Evolutionary conservation across 1,139 yeast species (phyloP).

Genomic region (Taphrina communis): DNA sequence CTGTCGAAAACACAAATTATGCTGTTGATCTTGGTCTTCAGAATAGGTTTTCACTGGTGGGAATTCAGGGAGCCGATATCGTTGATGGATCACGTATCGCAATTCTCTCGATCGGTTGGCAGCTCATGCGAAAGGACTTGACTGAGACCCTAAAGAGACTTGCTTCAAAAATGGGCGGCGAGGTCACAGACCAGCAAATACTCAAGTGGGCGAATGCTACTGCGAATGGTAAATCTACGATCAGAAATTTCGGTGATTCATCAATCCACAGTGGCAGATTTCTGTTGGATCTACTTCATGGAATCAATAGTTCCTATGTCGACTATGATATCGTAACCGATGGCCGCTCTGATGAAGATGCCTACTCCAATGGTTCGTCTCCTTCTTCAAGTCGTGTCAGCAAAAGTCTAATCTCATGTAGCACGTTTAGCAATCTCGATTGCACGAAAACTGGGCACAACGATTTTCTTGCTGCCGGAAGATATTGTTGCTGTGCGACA

Average conservation of each 20-base stretch:
- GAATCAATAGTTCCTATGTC: slow-evolving; percentile 95
- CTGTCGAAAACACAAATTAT: slow-evolving; percentile 92
- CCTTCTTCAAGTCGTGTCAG: background rate
- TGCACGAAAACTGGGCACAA: slow-evolving; percentile 96
- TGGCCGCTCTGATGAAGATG: slow-evolving; percentile 80
- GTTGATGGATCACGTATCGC: slow-evolving; percentile 90
- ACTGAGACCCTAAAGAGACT: slow-evolving; percentile 77
- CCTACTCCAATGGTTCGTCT: slow-evolving; percentile 67
- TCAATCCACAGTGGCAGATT: slow-evolving; percentile 77
- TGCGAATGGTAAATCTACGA: slow-evolving; percentile 66
- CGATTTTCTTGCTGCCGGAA: slow-evolving; percentile 99
- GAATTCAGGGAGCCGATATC: slow-evolving; percentile 97
- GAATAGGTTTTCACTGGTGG: slow-evolving; percentile 88
- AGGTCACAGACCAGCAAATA: slow-evolving; percentile 81
- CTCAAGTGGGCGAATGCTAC: slow-evolving; percentile 91
- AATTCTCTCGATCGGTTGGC: slow-evolving; percentile 97
- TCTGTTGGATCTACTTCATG: slow-evolving; percentile 86
- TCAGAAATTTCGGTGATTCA: slow-evolving; percentile 85
- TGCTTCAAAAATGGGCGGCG: slow-evolving; percentile 68
- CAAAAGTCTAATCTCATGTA: slow-evolving; percentile 9
- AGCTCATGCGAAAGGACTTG: slow-evolving; percentile 95
- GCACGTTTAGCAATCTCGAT: slow-evolving; percentile 97
- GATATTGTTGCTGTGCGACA: slow-evolving; percentile 96
- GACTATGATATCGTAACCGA: slow-evolving; percentile 88
- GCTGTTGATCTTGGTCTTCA: slow-evolving; percentile 96